phyloP scores from a whole-genome alignment of 768 basidiomycete genomes.

The Phylloporus sp. region DNA sequence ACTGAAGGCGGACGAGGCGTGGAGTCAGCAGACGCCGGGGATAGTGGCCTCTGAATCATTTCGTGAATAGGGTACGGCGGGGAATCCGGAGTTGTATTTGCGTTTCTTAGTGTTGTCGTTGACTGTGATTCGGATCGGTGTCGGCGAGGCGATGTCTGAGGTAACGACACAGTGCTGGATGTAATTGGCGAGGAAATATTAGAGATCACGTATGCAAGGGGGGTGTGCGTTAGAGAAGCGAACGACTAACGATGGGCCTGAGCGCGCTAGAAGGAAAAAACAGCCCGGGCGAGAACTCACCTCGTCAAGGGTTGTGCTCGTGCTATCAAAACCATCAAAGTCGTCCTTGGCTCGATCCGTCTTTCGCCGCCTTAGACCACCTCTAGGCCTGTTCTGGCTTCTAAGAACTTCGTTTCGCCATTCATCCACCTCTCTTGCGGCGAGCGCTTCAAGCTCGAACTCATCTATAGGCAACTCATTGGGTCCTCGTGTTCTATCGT shows the following conservation, averaged over 20 bases:
- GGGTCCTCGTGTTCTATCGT: constrained; percentile 9
- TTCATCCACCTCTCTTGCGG: constrained; percentile 47
- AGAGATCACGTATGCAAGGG: constrained; percentile 44
- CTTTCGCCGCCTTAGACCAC: constrained; percentile 10
- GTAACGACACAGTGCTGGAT: constrained; percentile 11
- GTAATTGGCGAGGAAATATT: constrained; percentile 34
- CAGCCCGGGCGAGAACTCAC: constrained; percentile 28
- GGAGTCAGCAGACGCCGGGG: neutral
- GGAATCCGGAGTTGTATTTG: neutral
- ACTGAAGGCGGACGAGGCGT: neutral
- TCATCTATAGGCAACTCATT: constrained; percentile 17
- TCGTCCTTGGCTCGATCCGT: constrained; percentile 2
- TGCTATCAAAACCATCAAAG: constrained; percentile 18
- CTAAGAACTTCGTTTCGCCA: constrained; percentile 47
- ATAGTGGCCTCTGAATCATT: neutral
- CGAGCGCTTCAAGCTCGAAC: constrained; percentile 52
- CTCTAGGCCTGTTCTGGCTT: constrained; percentile 16
- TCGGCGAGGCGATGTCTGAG: constrained; percentile 13
- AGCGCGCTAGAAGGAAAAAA: neutral
- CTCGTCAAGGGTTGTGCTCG: constrained; percentile 43
- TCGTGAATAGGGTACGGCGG: constrained; percentile 1
- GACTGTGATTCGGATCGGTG: constrained; percentile 18
- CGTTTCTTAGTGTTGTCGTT: constrained; percentile 8
- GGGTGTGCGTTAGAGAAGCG: constrained; percentile 41
- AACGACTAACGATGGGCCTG: constrained; percentile 37